Percentiles rank a stretch among this genome's conserved stretches.
phyloP scores from a whole-genome alignment of 768 basidiomycete genomes.

The Hebeloma cylindrosporum region DNA sequence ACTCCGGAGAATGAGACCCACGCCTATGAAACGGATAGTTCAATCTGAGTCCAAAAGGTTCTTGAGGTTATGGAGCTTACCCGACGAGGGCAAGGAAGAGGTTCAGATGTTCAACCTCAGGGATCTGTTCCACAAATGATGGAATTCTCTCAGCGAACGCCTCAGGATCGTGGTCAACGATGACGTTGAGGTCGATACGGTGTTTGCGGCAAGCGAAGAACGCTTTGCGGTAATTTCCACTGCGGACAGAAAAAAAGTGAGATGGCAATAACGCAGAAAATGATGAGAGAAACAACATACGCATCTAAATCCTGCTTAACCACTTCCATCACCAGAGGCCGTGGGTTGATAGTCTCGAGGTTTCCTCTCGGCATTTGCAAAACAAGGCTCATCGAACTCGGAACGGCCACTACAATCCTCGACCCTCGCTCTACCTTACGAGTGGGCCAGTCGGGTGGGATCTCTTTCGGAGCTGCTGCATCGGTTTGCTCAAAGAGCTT shows the following conservation, averaged over 20 bases:
- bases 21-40: conserved; percentile 43
- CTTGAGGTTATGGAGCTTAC: conserved; percentile 40
- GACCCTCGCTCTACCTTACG: conserved; percentile 89
- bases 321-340: conserved; percentile 86
- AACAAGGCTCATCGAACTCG: conserved; percentile 85
- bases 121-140: conserved; percentile 79
- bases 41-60: not conserved
- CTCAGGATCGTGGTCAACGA: conserved; percentile 79
- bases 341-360: conserved; percentile 91
- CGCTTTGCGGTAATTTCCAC: conserved; percentile 79
- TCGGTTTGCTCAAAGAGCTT: conserved; percentile 29
- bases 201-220: conserved; percentile 92
- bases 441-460: conserved; percentile 53
- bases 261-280: not conserved
- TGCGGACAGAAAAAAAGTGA: conserved; percentile 27
- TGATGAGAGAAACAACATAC: conserved; percentile 44
- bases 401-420: conserved; percentile 83
- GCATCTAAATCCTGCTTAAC: conserved; percentile 72
- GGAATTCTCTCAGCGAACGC: conserved; percentile 63
- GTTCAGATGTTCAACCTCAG: conserved; percentile 90
- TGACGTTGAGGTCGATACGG: conserved; percentile 83
- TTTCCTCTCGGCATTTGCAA: conserved; percentile 98
- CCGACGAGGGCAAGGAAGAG: conserved; percentile 85
- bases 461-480: conserved; percentile 25
- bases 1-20: conserved; percentile 55